phyloP scores from a whole-genome alignment of 768 basidiomycete species.

The Rhizopogon vesiculosus region DNA sequence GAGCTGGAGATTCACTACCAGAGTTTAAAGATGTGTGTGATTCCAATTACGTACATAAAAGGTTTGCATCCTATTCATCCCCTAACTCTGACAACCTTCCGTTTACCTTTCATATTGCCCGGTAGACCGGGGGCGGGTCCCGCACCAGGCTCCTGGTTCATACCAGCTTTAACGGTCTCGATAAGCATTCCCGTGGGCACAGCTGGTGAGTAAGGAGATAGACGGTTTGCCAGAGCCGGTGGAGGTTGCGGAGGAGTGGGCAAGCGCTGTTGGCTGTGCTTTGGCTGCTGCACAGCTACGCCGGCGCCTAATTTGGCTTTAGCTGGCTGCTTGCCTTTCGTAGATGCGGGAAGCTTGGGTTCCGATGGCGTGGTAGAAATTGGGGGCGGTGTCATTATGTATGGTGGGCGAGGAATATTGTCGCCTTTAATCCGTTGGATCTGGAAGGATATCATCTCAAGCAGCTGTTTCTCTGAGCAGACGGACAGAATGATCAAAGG shows the following conservation, averaged over 20 bases:
- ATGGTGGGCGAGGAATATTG: slow-evolving; percentile 61
- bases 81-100: slow-evolving; percentile 75
- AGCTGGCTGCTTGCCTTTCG: slow-evolving; percentile 48
- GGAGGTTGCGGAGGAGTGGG: slow-evolving; percentile 76
- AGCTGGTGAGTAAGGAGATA: slow-evolving; percentile 79
- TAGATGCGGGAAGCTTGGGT: slow-evolving; percentile 24
- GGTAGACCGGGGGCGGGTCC: slow-evolving; percentile 25
- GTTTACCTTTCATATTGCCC: slow-evolving; percentile 61
- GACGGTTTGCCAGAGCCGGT: slow-evolving; percentile 65
- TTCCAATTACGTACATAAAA: neutral
- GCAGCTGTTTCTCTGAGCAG: slow-evolving; percentile 66
- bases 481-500: neutral
- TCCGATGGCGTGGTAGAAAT: slow-evolving; percentile 25
- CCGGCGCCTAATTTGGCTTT: slow-evolving; percentile 41
- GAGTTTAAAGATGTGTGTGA: neutral
- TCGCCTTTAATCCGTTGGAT: slow-evolving; percentile 75
- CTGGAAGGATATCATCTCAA: slow-evolving; percentile 69
- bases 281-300: slow-evolving; percentile 20
- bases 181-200: slow-evolving; percentile 74
- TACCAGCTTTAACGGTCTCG: slow-evolving; percentile 81
- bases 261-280: slow-evolving; percentile 38
- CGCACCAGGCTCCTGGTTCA: slow-evolving; percentile 57
- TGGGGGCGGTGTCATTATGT: slow-evolving; percentile 32
- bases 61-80: slow-evolving; percentile 29
- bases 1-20: neutral